phyloP scores from a whole-genome alignment of 2,329 filamentous ascomycete genomes.

The Neofusicoccum umdonicola region DNA sequence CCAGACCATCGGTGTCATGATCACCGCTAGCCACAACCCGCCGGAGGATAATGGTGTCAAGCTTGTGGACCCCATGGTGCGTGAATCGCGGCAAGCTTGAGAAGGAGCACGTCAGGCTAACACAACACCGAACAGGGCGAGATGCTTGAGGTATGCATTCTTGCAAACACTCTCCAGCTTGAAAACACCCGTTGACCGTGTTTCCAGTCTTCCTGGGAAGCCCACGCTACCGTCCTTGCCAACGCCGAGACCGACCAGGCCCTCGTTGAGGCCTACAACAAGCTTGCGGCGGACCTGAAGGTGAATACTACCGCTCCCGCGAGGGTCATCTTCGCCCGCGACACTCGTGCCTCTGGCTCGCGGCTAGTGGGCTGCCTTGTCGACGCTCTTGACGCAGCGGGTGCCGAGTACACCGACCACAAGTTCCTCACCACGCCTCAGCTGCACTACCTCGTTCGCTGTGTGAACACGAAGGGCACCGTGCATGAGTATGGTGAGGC shows the following conservation, averaged over 20 bases:
- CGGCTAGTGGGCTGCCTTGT: constrained; percentile 75
- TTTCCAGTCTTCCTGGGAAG: constrained; percentile 77
- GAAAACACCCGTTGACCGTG: constrained; percentile 10
- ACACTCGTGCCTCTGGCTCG: constrained; percentile 89
- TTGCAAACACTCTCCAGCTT: not conserved
- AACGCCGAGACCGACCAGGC: constrained; percentile 76
- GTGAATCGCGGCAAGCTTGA: constrained; percentile 21
- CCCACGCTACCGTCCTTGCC: constrained; percentile 81
- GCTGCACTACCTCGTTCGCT: constrained; percentile 92
- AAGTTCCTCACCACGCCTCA: constrained; percentile 96
- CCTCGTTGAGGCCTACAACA: constrained; percentile 64
- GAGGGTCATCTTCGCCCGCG: constrained; percentile 83
- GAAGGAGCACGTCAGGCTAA: constrained; percentile 21
- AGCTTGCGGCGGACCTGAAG: constrained; percentile 66
- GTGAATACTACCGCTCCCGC: constrained; percentile 66
- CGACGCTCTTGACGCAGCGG: constrained; percentile 74
- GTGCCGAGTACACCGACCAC: constrained; percentile 75
- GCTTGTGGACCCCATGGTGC: constrained; percentile 86
- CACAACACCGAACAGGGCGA: constrained; percentile 61
- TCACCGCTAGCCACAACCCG: constrained; percentile 66
- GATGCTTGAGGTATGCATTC: constrained; percentile 75
- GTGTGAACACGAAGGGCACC: constrained; percentile 87
- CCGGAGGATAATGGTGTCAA: constrained; percentile 66
- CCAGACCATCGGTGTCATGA: constrained; percentile 86
- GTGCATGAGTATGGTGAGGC: constrained; percentile 83